Evolutionary conservation across 2,329 filamentous ascomycete species (phyloP).

Genomic region (Hypoxylon sp.): DNA sequence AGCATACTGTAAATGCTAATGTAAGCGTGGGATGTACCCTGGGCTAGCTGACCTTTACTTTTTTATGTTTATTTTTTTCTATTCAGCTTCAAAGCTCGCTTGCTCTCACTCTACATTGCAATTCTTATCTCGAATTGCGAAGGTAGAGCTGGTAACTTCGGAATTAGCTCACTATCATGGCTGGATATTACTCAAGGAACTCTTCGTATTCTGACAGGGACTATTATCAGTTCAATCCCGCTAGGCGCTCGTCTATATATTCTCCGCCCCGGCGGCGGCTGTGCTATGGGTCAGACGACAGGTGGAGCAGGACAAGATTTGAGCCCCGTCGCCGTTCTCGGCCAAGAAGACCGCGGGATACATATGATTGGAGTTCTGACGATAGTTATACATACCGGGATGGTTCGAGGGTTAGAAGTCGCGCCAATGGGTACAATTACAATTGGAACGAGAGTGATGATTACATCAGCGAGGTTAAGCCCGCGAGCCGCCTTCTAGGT

Average conservation of each 20-base stretch:
- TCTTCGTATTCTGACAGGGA: background rate
- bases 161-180: background rate
- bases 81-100: background rate
- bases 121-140: background rate
- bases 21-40: background rate
- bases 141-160: background rate
- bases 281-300: background rate
- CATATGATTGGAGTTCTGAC: conserved; percentile 4
- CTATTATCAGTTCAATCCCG: background rate
- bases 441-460: background rate
- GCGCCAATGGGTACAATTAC: background rate
- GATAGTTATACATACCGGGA: conserved; percentile 7
- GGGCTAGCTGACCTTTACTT: background rate
- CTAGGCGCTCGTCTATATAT: conserved; percentile 1
- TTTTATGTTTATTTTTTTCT: background rate
- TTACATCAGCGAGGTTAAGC: background rate
- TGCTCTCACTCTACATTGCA: background rate
- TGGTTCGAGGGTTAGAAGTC: background rate
- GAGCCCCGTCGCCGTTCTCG: background rate
- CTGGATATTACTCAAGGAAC: background rate
- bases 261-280: conserved; percentile 2
- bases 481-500: background rate
- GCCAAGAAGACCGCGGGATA: background rate
- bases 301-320: background rate
- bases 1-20: conserved; percentile 1